Conservation (phyloP, 768 basidiomycete genomes). For the Amanita subjunquillea region DNA sequence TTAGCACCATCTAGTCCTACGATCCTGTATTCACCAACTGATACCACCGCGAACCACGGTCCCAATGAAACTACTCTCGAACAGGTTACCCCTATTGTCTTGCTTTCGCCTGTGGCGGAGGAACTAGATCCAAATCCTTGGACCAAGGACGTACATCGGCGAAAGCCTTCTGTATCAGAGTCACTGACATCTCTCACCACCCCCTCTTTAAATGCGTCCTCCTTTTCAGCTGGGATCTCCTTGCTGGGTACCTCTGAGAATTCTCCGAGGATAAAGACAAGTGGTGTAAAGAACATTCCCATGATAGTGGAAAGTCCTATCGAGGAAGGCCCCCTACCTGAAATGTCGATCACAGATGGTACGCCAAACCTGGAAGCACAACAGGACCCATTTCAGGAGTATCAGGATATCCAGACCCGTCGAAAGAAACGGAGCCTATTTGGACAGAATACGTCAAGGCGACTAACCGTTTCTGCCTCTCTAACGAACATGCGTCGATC, state of each 20-base stretch:
- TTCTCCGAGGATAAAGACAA: constrained; percentile 10
- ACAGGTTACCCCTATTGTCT: constrained; percentile 3
- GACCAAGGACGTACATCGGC: neutral
- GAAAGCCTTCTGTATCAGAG: neutral
- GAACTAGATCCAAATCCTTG: neutral
- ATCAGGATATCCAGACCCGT: neutral
- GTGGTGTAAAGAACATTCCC: constrained; percentile 13
- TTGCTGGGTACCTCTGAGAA: neutral
- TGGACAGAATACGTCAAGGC: constrained; percentile 7
- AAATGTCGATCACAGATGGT: neutral
- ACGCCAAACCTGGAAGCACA: neutral
- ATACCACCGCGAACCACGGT: neutral
- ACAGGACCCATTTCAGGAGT: neutral
- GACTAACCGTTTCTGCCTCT: constrained; percentile 24
- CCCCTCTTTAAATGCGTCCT: neutral
- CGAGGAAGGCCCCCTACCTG: constrained; percentile 15
- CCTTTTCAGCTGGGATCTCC: neutral
- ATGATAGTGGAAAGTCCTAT: constrained; percentile 28
- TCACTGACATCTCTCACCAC: neutral
- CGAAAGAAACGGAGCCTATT: neutral
- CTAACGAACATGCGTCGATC: constrained; percentile 37
- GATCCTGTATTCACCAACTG: neutral
- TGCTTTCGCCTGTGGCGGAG: constrained; percentile 5
- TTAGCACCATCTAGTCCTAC: neutral
- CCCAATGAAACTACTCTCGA: neutral